Evolutionary conservation across 306 rosid genomes (phyloP).

Genomic region (Hippophae tibetana): DNA sequence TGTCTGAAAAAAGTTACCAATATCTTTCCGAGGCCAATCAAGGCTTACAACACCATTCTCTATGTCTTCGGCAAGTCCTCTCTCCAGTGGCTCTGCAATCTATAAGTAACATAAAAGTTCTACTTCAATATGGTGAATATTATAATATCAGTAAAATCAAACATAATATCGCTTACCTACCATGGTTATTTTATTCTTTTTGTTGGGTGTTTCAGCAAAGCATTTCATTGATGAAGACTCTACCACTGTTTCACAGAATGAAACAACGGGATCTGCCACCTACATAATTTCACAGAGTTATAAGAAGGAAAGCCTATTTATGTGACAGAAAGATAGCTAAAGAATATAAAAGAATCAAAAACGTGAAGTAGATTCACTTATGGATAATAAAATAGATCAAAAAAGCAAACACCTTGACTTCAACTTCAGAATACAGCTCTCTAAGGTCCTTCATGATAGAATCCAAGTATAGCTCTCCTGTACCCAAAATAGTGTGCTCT

Average conservation of each 20-base stretch:
- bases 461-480: slow-evolving; percentile 97
- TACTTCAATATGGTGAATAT: slow-evolving; percentile 1
- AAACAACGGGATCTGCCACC: slow-evolving; percentile 99
- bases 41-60: slow-evolving; percentile 92
- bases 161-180: slow-evolving; percentile 27
- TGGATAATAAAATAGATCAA: background rate
- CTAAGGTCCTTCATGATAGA: slow-evolving; percentile 98
- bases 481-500: slow-evolving; percentile 91
- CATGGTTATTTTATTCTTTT: slow-evolving; percentile 98
- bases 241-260: slow-evolving; percentile 95
- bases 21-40: slow-evolving; percentile 84
- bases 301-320: slow-evolving; percentile 14
- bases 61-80: slow-evolving; percentile 95
- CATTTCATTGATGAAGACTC: slow-evolving; percentile 99
- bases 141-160: slow-evolving; percentile 2
- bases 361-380: background rate
- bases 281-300: slow-evolving; percentile 20
- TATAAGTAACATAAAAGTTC: slow-evolving; percentile 22
- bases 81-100: slow-evolving; percentile 95
- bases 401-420: slow-evolving; percentile 64
- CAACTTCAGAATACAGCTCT: slow-evolving; percentile 97
- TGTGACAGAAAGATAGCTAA: slow-evolving; percentile 16
- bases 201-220: slow-evolving; percentile 97
- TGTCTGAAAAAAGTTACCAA: slow-evolving; percentile 93
- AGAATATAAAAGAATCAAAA: background rate